Base-by-base conservation (phyloP, 257 asterid species). In the Solanum microdontum region DNA sequence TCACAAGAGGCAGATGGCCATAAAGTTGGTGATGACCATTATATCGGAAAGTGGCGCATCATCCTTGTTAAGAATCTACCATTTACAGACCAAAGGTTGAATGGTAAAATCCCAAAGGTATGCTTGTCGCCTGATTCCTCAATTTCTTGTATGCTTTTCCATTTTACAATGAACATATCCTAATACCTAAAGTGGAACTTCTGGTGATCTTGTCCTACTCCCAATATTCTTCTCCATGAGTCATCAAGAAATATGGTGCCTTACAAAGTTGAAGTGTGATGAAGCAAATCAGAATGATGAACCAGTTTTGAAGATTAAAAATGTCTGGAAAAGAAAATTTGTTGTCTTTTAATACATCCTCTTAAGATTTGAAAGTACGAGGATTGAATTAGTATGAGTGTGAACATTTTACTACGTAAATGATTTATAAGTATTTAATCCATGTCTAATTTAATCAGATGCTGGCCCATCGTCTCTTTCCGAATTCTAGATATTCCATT, bases 71-170 rank as follows among this genome's bases (percentile, higher is more conserved):
- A 86, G 89, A 94, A 97, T 92, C 91, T 94, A 87, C 98, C 98
- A 73, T 94, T 94, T 85, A 90, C 91, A 33, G 98, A 94, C 86
- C 98, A 94, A 91, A 93, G 99, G 91, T 88, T 96, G 89, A 97
- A 97, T 87, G 99, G 99, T 83, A 97, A 97, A 93, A 95, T 97
- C 90, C 99, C 99, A 2, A 97, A 97, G 99, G 99, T 97, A 90
- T 91, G 89, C 40, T 73, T 80, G 19, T 45, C 6, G 19, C 30
- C 26, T 4, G 17, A 79, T 43, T 26, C 39, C 84, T 79, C 66
- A 48, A 43, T 79, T 82, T 28, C 30, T 48, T 17, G 85, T 30
- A 82, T 48, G 28, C 43, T 82, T 48, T 48, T 9, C 68, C 15
- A 28, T 45, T 45, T 82, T 17, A 82, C 69, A 48, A 48, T 30